Evolutionary conservation across 169 alveolate genomes (phyloP).

Genomic region (Eimeria acervulina): DNA sequence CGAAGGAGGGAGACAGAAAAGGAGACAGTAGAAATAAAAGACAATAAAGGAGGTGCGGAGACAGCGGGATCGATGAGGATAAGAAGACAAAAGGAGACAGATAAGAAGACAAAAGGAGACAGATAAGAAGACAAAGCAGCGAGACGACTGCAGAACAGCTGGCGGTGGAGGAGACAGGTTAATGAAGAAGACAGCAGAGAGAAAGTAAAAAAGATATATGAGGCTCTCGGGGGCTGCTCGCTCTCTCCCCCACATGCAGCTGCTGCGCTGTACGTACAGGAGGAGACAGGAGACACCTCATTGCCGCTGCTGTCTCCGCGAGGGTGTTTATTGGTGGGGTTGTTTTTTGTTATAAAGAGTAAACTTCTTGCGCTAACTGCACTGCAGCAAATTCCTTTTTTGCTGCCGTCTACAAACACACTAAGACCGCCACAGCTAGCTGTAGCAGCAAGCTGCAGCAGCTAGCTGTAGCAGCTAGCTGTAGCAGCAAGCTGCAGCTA

Average conservation of each 20-base stretch:
- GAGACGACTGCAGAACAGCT: neutral
- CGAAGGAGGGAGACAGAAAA: neutral
- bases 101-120: no score
- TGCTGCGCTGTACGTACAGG: no score
- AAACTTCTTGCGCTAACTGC: no score
- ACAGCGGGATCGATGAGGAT: neutral
- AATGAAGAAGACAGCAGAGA: no score
- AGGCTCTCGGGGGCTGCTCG: no score
- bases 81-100: neutral
- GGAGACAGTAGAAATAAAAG: neutral
- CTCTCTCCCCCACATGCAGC: no score
- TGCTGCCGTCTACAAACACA: no score
- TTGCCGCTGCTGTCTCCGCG: no score
- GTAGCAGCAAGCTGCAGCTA: neutral
- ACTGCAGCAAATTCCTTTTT: no score
- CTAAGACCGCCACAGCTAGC: slow-evolving; percentile 6
- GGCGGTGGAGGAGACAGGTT: neutral
- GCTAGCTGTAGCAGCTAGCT: neutral
- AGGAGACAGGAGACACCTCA: neutral
- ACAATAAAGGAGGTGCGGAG: neutral
- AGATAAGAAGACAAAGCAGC: neutral
- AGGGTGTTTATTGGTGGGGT: no score
- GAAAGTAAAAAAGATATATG: neutral
- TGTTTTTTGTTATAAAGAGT: no score
- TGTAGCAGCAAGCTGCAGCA: neutral